These are phyloP conservation scores for Macrophomina pseudophaseolina DNA, from an alignment of 2,329 filamentous ascomycete genomes.

Conservation along the genomic window DNA sequence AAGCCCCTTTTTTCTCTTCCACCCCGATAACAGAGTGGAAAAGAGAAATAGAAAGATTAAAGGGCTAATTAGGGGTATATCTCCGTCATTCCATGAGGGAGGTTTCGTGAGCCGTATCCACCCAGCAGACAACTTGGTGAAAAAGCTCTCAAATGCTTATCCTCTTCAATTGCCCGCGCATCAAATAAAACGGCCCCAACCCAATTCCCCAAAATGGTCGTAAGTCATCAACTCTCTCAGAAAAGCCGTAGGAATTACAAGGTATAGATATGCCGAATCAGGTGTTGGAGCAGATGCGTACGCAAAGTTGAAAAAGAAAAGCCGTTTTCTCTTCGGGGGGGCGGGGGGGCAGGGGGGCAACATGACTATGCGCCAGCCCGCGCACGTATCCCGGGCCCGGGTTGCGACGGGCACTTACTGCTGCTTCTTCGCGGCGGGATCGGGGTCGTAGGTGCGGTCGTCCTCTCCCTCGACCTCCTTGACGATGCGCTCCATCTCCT, in stretches of 20 bases:
- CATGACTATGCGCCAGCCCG: conserved; percentile 20
- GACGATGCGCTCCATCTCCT: conserved; percentile 77
- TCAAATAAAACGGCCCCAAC: not conserved
- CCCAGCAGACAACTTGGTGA: conserved; percentile 3
- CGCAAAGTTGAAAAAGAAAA: conserved; percentile 2
- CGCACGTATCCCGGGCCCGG: not conserved
- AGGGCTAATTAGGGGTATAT: not conserved
- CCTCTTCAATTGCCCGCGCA: not conserved
- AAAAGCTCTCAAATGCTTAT: conserved; percentile 6
- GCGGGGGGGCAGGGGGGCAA: too few relatives aligned
- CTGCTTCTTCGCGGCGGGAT: conserved; percentile 48
- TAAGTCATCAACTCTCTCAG: conserved; percentile 9
- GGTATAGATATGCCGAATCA: not conserved
- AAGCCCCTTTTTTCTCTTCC: not conserved
- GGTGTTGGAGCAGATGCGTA: not conserved
- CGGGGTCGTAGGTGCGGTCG: conserved; percentile 50
- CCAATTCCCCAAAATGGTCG: not conserved
- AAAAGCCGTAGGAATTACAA: conserved; percentile 19
- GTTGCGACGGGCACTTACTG: conserved; percentile 31
- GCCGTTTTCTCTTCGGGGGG: not conserved
- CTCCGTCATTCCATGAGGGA: not conserved
- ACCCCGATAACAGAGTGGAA: not conserved
- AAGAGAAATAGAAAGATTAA: not conserved
- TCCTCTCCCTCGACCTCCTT: conserved; percentile 71
- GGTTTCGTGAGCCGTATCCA: conserved; percentile 9